These are phyloP conservation scores for Candolleomyces aberdarensis DNA, from an alignment of 768 basidiomycete genomes.

Conservation along the genomic window DNA sequence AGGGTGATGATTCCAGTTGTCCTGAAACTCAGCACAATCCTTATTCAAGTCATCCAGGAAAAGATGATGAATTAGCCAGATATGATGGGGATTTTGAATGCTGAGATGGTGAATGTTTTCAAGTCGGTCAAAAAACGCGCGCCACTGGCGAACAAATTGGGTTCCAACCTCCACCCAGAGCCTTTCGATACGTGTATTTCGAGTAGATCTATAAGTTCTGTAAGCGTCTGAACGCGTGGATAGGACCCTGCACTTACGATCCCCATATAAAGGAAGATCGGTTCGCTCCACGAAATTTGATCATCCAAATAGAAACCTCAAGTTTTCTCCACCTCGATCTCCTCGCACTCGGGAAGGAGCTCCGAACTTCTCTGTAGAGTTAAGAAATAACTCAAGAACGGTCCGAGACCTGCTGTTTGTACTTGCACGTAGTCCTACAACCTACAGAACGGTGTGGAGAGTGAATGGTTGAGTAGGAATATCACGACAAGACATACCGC, in stretches of 20 bases:
- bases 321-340: conserved; percentile 35
- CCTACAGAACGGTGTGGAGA: not conserved
- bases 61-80: conserved; percentile 40
- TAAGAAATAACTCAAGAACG: conserved; percentile 21
- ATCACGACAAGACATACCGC: conserved; percentile 14
- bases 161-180: conserved; percentile 38
- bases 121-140: conserved; percentile 34
- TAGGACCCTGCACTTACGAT: no score
- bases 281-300: conserved; percentile 13
- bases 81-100: conserved; percentile 22
- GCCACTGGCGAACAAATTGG: conserved; percentile 36
- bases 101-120: conserved; percentile 31
- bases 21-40: conserved; percentile 29
- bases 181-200: conserved; percentile 37
- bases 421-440: not conserved
- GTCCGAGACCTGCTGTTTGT: conserved; percentile 22
- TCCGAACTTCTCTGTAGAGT: conserved; percentile 17
- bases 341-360: conserved; percentile 27
- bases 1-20: conserved; percentile 37
- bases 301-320: conserved; percentile 31
- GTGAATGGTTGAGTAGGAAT: not conserved
- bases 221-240: no score
- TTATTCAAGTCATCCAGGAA: conserved; percentile 34
- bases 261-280: conserved; percentile 27
- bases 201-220: no score